Evolutionary conservation across 2,329 filamentous ascomycete genomes (phyloP).

Genomic region (Venturia pyrina): DNA sequence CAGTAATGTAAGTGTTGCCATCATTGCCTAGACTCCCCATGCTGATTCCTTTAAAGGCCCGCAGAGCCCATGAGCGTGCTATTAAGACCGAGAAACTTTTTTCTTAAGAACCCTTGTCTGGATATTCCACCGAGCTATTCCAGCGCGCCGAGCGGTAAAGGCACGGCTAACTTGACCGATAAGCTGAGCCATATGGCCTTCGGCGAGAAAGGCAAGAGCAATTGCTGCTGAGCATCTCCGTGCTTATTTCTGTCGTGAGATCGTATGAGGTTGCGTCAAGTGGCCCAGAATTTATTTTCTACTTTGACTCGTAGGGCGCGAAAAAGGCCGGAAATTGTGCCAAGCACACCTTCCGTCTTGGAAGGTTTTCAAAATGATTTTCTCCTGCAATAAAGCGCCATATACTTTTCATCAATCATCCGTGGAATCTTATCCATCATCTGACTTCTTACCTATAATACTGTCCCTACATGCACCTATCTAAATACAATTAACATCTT

Average conservation of each 20-base stretch:
- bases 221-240: not conserved
- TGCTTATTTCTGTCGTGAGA: not conserved
- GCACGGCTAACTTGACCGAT: conserved; percentile 4
- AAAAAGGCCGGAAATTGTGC: not conserved
- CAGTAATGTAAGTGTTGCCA: conserved; percentile 52
- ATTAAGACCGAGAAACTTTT: conserved; percentile 73
- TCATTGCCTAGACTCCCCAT: not conserved
- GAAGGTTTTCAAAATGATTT: not conserved
- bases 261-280: not conserved
- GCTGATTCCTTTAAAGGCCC: conserved; percentile 40
- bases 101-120: conserved; percentile 65
- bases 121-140: conserved; percentile 71
- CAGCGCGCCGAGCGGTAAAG: conserved; percentile 57
- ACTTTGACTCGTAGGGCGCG: not conserved
- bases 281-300: not conserved
- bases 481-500: not conserved
- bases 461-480: not conserved
- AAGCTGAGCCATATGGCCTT: conserved; percentile 2
- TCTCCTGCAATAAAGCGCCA: not conserved
- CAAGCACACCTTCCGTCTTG: not conserved
- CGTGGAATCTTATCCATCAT: not conserved
- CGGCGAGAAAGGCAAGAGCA: not conserved
- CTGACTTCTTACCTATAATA: not conserved
- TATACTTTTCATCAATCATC: not conserved
- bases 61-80: conserved; percentile 64